Evolutionary conservation across 139 green algal genomes (phyloP).

Genomic region (Dunaliella sp.): DNA sequence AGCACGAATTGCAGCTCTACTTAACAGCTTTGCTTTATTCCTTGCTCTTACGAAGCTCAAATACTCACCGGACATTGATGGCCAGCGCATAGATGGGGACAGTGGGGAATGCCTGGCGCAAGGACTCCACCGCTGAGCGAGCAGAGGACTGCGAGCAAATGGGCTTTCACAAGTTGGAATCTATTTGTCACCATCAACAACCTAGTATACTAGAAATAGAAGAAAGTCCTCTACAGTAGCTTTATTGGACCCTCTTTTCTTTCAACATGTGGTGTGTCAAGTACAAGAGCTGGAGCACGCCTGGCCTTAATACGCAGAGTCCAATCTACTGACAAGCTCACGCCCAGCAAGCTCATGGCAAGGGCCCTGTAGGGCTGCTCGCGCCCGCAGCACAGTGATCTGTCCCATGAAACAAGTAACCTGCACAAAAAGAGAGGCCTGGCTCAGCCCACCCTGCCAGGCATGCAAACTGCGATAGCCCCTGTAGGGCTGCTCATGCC

Average conservation of each 20-base stretch:
- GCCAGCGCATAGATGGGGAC: slow-evolving; percentile 82
- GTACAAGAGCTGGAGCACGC: too few relatives aligned
- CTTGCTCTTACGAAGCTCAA: not conserved
- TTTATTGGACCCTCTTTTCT: too few relatives aligned
- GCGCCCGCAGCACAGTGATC: slow-evolving; percentile 85
- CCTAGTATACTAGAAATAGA: too few relatives aligned
- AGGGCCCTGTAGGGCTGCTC: slow-evolving; percentile 58
- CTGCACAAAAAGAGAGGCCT: not conserved
- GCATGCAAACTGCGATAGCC: slow-evolving; percentile 75
- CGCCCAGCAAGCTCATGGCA: slow-evolving; percentile 66
- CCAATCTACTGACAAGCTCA: too few relatives aligned
- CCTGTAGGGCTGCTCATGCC: slow-evolving; percentile 66
- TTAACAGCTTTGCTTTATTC: too few relatives aligned
- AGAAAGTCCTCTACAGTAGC: too few relatives aligned
- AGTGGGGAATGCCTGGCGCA: slow-evolving; percentile 56
- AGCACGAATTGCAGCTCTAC: too few relatives aligned
- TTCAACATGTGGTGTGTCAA: too few relatives aligned
- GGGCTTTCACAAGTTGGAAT: too few relatives aligned
- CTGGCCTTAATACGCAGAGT: too few relatives aligned
- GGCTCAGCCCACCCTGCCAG: slow-evolving; percentile 20
- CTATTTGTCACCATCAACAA: too few relatives aligned
- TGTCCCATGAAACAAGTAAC: too few relatives aligned
- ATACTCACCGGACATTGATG: slow-evolving; percentile 55
- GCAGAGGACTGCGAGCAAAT: not conserved
- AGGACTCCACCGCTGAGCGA: slow-evolving; percentile 47